Conservation (phyloP, 176 grass and related monocot species). For the Dactylis glomerata region DNA sequence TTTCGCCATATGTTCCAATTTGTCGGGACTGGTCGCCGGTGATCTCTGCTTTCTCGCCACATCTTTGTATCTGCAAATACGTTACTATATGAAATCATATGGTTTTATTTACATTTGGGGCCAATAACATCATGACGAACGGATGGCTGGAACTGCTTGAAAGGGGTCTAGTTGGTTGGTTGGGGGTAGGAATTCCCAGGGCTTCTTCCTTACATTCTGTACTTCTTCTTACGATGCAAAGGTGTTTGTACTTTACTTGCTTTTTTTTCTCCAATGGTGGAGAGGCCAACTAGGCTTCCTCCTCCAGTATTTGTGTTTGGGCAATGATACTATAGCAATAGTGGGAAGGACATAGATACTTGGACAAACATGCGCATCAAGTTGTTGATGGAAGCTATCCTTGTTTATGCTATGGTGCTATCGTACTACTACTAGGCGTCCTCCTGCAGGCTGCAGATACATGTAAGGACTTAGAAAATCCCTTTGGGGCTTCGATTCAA, state of each 20-base stretch:
- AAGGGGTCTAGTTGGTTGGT: conserved; percentile 2
- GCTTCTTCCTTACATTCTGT: conserved; percentile 5
- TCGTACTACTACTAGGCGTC: background rate
- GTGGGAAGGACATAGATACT: background rate
- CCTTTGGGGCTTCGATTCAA: background rate
- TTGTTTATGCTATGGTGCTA: conserved; percentile 1
- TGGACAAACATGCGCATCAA: background rate
- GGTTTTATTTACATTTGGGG: background rate
- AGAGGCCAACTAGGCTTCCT: background rate
- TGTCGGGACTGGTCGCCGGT: background rate
- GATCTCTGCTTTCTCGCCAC: background rate
- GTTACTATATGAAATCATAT: background rate
- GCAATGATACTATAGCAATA: background rate
- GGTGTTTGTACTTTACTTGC: conserved; percentile 16
- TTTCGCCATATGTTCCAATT: background rate
- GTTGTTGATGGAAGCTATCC: background rate
- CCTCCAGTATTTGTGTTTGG: background rate
- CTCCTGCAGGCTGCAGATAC: background rate
- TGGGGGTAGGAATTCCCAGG: background rate
- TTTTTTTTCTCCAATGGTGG: background rate
- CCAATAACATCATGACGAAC: background rate
- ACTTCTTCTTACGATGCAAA: conserved; percentile 16
- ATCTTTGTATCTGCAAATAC: background rate
- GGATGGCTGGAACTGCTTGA: background rate
- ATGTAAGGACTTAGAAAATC: background rate